Percentiles rank a stretch among this genome's conserved stretches.
Evolutionary conservation across 1,284 basidiomycete species (phyloP).

Genomic region (Cryptococcus floricola): DNA sequence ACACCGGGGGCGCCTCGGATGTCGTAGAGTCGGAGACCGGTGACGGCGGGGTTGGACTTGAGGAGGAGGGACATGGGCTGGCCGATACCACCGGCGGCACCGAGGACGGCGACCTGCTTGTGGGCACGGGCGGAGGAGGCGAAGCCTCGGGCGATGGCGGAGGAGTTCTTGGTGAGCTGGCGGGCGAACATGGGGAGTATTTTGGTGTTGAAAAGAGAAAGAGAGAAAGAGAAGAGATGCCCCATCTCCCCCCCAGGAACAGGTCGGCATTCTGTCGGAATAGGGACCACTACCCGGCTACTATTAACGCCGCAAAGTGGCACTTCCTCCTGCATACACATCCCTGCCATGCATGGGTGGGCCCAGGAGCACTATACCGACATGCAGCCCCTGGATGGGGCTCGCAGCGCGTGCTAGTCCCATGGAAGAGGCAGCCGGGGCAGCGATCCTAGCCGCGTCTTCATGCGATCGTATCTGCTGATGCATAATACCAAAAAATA

Average conservation of each 20-base stretch:
- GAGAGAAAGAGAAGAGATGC: constrained; percentile 1
- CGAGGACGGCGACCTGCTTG: constrained; percentile 49
- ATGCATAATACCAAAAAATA: constrained; percentile 2
- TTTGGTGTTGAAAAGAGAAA: constrained; percentile 10
- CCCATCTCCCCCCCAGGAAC: too few species aligned
- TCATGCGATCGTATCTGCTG: not conserved
- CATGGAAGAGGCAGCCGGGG: not conserved
- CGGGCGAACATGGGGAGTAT: constrained; percentile 33
- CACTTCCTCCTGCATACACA: not conserved
- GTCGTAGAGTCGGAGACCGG: constrained; percentile 86
- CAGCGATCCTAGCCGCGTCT: not conserved
- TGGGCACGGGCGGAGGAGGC: constrained; percentile 45
- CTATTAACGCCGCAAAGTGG: not conserved
- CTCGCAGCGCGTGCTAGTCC: too few species aligned
- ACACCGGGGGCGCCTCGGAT: constrained; percentile 96
- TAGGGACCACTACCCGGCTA: too few species aligned
- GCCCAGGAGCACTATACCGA: too few species aligned
- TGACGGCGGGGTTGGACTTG: constrained; percentile 78
- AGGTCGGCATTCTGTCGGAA: too few species aligned
- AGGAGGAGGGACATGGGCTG: constrained; percentile 88
- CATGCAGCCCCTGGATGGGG: too few species aligned
- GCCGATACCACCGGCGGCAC: constrained; percentile 62
- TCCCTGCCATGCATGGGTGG: too few species aligned
- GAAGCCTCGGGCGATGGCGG: constrained; percentile 42
- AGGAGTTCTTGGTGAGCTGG: constrained; percentile 25